Percentiles rank a stretch among this genome's conserved stretches.
phyloP scores from a whole-genome alignment of 1,139 yeast genomes.

The Hemisphaericaspora lyxosophila region DNA sequence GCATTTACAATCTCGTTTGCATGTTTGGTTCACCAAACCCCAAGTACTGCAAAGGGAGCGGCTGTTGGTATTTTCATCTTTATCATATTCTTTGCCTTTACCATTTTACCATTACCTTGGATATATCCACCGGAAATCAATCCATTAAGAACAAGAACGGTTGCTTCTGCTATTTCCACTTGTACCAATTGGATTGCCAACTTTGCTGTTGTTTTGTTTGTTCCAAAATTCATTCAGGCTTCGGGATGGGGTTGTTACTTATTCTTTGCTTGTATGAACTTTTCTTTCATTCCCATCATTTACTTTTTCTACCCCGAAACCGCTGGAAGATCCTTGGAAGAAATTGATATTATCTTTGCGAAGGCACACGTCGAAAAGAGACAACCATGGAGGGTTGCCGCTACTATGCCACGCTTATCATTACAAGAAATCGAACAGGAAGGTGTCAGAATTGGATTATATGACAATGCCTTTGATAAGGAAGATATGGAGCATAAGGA shows the following conservation, averaged over 20 bases:
- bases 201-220: slow-evolving; percentile 50
- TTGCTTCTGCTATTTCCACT: slow-evolving; percentile 52
- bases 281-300: slow-evolving; percentile 38
- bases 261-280: slow-evolving; percentile 44
- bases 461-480: slow-evolving; percentile 42
- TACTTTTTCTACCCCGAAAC: slow-evolving; percentile 51
- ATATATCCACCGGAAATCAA: slow-evolving; percentile 63
- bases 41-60: slow-evolving; percentile 44
- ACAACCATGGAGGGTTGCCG: slow-evolving; percentile 53
- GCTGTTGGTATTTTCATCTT: slow-evolving; percentile 56
- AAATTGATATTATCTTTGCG: slow-evolving; percentile 45
- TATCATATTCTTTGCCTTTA: slow-evolving; percentile 55
- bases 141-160: slow-evolving; percentile 61
- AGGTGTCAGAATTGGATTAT: slow-evolving; percentile 48
- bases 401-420: slow-evolving; percentile 48
- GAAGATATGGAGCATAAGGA: slow-evolving; percentile 34
- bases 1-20: slow-evolving; percentile 44
- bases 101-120: slow-evolving; percentile 60
- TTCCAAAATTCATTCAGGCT: slow-evolving; percentile 41
- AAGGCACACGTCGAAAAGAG: slow-evolving; percentile 47
- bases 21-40: slow-evolving; percentile 36
- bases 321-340: slow-evolving; percentile 49
- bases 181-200: slow-evolving; percentile 50
- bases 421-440: slow-evolving; percentile 47
- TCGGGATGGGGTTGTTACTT: slow-evolving; percentile 46